Conservation (phyloP, 192 early-diverging fungal genomes). For the Backusella morwellensis region DNA sequence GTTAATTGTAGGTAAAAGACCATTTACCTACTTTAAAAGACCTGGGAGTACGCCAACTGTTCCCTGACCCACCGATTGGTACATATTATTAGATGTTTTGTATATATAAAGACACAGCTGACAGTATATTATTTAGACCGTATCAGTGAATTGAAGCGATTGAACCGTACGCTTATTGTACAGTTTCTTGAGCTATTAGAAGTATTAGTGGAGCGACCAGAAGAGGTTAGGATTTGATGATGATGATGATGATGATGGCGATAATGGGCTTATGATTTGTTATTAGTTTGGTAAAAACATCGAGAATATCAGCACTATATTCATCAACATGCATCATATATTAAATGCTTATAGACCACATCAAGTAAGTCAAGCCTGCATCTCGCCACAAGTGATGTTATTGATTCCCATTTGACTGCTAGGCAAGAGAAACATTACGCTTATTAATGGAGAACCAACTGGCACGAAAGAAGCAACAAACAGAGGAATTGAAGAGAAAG, state of each 20-base stretch:
- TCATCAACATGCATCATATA: constrained; percentile 81
- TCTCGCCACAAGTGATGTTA: neutral
- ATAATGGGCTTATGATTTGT: too few species aligned
- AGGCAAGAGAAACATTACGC: constrained; percentile 61
- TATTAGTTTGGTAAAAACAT: constrained; percentile 54
- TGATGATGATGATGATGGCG: neutral
- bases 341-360: constrained; percentile 82
- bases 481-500: constrained; percentile 38
- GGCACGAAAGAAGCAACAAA: constrained; percentile 43
- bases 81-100: too few species aligned
- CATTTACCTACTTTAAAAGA: constrained; percentile 46
- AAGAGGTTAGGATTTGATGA: constrained; percentile 42
- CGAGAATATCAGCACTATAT: constrained; percentile 64
- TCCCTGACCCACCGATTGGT: constrained; percentile 51
- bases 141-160: constrained; percentile 59
- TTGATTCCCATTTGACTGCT: neutral
- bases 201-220: constrained; percentile 48
- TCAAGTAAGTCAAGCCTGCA: constrained; percentile 46
- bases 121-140: constrained; percentile 46
- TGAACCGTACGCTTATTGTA: constrained; percentile 60
- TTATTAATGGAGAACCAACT: constrained; percentile 69
- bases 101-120: neutral
- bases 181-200: constrained; percentile 75
- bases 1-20: neutral
- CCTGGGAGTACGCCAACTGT: constrained; percentile 64